Evolutionary conservation across 2,329 filamentous ascomycete species (phyloP).

Genomic region (Fusarium guadeloupense): DNA sequence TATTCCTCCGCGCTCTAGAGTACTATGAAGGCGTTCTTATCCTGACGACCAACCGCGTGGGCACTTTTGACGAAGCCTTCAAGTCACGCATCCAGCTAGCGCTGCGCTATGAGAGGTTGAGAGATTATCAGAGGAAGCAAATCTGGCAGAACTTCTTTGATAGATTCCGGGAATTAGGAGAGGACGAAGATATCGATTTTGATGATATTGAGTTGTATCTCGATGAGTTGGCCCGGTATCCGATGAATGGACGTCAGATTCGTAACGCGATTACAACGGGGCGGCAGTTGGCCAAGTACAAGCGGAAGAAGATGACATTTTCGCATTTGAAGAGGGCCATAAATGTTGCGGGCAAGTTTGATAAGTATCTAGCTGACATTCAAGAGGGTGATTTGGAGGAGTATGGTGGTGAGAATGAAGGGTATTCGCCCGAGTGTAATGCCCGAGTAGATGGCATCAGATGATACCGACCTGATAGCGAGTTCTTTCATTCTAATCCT

Average conservation of each 20-base stretch:
- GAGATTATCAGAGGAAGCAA: not conserved
- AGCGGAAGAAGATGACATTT: not conserved
- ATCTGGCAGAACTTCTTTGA: slow-evolving; percentile 10
- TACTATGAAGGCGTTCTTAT: slow-evolving; percentile 3
- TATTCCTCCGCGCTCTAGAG: slow-evolving; percentile 5
- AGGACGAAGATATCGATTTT: slow-evolving; percentile 2
- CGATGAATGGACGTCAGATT: slow-evolving; percentile 15
- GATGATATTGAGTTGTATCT: not conserved
- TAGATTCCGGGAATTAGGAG: not conserved
- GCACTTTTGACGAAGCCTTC: slow-evolving; percentile 17
- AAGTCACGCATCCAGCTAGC: slow-evolving; percentile 11
- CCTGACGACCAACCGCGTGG: slow-evolving; percentile 13
- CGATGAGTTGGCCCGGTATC: not conserved
- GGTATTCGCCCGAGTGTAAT: slow-evolving; percentile 5
- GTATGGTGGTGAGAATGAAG: not conserved
- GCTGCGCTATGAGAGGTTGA: slow-evolving; percentile 5
- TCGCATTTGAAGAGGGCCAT: slow-evolving; percentile 11
- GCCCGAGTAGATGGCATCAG: not conserved
- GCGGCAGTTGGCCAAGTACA: slow-evolving; percentile 7
- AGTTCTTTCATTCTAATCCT: too few species aligned
- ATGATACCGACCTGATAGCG: too few species aligned
- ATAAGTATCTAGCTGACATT: slow-evolving; percentile 11
- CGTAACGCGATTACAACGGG: slow-evolving; percentile 19
- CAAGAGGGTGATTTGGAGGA: slow-evolving; percentile 9
- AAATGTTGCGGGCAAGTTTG: slow-evolving; percentile 7